Conservation (phyloP, 129 eudicot species). For the Artemisia argyi region DNA sequence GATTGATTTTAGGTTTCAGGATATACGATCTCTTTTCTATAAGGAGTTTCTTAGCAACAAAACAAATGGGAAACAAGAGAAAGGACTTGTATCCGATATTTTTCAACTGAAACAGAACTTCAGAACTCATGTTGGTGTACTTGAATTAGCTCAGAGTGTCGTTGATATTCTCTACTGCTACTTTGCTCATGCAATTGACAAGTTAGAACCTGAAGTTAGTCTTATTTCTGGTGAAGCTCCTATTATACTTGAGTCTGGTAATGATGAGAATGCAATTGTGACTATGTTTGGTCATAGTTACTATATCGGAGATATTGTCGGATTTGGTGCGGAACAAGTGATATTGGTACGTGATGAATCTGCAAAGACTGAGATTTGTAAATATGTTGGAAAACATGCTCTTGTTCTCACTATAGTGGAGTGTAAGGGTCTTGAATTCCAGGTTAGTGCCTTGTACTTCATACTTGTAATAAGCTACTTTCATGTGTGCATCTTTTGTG, state of each 20-base stretch:
- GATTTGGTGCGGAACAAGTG: constrained; percentile 68
- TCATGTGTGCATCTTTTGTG: too few relatives aligned
- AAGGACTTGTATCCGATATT: constrained; percentile 35
- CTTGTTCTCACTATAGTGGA: constrained; percentile 54
- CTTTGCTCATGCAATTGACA: constrained; percentile 47
- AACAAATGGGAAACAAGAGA: constrained; percentile 27
- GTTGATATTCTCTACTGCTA: constrained; percentile 45
- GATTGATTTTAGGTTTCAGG: constrained; percentile 53
- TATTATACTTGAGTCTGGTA: constrained; percentile 43
- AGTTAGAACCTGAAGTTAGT: constrained; percentile 41
- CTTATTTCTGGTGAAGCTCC: constrained; percentile 55
- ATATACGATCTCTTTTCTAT: constrained; percentile 46
- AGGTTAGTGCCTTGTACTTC: constrained; percentile 30
- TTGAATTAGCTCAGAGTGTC: constrained; percentile 56
- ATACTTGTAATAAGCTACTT: too few relatives aligned
- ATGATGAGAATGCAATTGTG: constrained; percentile 47
- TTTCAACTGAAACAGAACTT: constrained; percentile 41
- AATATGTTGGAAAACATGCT: constrained; percentile 43
- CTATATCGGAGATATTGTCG: constrained; percentile 24
- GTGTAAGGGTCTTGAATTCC: constrained; percentile 70
- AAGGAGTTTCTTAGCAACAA: constrained; percentile 37
- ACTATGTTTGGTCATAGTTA: constrained; percentile 39
- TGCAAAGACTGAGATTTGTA: constrained; percentile 37
- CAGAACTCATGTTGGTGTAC: constrained; percentile 58
- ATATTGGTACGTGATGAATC: constrained; percentile 57